These are phyloP conservation scores for Zoysia matrella DNA, from an alignment of 202 grass and related monocot genomes.

Conservation along the genomic window DNA sequence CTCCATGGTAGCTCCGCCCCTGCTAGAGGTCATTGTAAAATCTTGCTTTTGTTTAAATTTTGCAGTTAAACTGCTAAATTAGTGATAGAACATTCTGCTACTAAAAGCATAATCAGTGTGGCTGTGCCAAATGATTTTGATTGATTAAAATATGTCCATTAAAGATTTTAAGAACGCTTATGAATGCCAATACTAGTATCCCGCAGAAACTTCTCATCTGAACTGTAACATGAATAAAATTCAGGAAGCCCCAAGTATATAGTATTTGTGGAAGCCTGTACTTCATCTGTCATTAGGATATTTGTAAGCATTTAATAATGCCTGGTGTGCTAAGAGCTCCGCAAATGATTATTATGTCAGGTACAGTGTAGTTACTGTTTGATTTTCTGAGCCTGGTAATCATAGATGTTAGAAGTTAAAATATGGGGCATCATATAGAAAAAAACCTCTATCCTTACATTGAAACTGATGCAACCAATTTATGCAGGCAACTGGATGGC, in stretches of 20 bases:
- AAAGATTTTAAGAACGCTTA: not conserved
- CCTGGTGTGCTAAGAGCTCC: not conserved
- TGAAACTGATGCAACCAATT: constrained; percentile 43
- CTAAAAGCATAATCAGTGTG: not conserved
- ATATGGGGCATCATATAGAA: not conserved
- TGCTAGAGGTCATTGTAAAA: not conserved
- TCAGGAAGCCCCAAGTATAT: not conserved
- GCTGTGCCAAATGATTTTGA: not conserved
- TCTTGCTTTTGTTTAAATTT: not conserved
- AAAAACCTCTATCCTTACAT: constrained; percentile 10
- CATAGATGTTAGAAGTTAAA: constrained; percentile 3
- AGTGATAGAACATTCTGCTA: not conserved
- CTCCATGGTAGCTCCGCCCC: too few relatives aligned
- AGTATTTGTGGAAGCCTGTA: constrained; percentile 14
- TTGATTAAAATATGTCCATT: not conserved
- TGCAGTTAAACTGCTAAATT: not conserved
- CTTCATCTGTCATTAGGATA: not conserved
- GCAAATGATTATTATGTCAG: not conserved
- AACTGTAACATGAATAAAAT: not conserved
- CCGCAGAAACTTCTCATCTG: not conserved
- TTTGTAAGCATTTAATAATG: not conserved
- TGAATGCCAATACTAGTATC: not conserved
- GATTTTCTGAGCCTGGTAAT: constrained; percentile 8
- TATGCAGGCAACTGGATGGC: constrained; percentile 81
- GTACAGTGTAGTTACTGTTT: not conserved